Evolutionary conservation across 202 grass and related monocot species (phyloP).

Genomic region (Dendrocalamus latiflorus): DNA sequence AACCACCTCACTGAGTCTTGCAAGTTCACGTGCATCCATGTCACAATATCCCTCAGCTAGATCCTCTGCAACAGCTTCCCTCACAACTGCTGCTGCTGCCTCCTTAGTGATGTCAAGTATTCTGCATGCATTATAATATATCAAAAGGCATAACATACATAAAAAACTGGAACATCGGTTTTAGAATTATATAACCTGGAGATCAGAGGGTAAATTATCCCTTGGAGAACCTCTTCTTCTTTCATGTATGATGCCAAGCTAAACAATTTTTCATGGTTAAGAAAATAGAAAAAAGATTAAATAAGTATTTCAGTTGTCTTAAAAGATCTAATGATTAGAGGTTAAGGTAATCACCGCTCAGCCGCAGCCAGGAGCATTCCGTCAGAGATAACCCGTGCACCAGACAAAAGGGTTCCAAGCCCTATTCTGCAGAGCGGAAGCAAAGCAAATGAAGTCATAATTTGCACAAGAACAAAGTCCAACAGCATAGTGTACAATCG

Average conservation of each 20-base stretch:
- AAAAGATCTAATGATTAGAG: neutral
- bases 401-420: conserved; percentile 94
- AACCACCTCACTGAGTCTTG: conserved; percentile 70
- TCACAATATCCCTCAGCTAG: conserved; percentile 88
- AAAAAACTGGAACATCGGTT: neutral
- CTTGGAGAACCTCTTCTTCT: conserved; percentile 80
- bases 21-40: conserved; percentile 86
- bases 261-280: conserved; percentile 16
- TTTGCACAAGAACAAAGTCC: conserved; percentile 12
- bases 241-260: conserved; percentile 97
- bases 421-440: conserved; percentile 62
- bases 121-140: conserved; percentile 42
- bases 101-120: conserved; percentile 96
- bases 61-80: conserved; percentile 90
- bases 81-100: conserved; percentile 85
- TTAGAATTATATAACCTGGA: conserved; percentile 53
- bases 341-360: conserved; percentile 60
- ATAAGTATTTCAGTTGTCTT: neutral
- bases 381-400: conserved; percentile 84
- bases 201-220: conserved; percentile 90
- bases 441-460: conserved; percentile 25
- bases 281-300: neutral
- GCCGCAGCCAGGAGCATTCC: conserved; percentile 94
- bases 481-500: neutral
- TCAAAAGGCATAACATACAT: conserved; percentile 9